These are phyloP conservation scores for Aspergillus hancockii DNA, from an alignment of 495 filamentous ascomycete genomes.

Conservation along the genomic window DNA sequence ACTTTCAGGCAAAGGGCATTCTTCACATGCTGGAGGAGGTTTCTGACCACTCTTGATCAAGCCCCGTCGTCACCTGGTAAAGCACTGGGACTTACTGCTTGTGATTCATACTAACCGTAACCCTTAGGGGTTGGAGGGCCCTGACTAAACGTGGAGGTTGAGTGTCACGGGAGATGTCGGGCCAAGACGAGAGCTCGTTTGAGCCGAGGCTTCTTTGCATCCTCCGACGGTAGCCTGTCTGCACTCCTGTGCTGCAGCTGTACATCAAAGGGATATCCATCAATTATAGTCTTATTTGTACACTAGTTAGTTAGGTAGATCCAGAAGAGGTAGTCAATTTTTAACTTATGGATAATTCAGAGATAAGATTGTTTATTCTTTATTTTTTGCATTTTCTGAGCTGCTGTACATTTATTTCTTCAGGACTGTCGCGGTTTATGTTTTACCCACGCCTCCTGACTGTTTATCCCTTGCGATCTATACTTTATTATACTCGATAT, in stretches of 20 bases:
- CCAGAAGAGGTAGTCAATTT: neutral
- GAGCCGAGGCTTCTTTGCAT: slow-evolving; percentile 32
- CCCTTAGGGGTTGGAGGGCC: neutral
- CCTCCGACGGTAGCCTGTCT: neutral
- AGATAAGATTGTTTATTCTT: neutral
- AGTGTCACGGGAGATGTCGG: slow-evolving; percentile 31
- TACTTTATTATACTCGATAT: no score
- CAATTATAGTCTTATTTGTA: no score
- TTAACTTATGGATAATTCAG: neutral
- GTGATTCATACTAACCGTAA: no score
- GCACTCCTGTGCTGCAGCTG: no score
- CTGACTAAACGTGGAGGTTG: neutral
- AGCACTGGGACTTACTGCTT: slow-evolving; percentile 4
- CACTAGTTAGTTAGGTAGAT: neutral
- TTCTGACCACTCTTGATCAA: neutral
- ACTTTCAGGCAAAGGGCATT: neutral
- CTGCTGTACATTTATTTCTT: slow-evolving; percentile 3
- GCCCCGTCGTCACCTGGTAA: slow-evolving; percentile 6
- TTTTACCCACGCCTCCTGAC: slow-evolving; percentile 16
- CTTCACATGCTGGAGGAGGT: slow-evolving; percentile 13
- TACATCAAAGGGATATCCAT: no score
- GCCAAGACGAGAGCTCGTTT: slow-evolving; percentile 24
- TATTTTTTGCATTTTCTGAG: neutral
- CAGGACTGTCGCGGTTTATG: slow-evolving; percentile 14
- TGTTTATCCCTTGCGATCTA: slow-evolving; percentile 5